Evolutionary conservation across 2,329 filamentous ascomycete species (phyloP).

Genomic region (Diplodia mutila): DNA sequence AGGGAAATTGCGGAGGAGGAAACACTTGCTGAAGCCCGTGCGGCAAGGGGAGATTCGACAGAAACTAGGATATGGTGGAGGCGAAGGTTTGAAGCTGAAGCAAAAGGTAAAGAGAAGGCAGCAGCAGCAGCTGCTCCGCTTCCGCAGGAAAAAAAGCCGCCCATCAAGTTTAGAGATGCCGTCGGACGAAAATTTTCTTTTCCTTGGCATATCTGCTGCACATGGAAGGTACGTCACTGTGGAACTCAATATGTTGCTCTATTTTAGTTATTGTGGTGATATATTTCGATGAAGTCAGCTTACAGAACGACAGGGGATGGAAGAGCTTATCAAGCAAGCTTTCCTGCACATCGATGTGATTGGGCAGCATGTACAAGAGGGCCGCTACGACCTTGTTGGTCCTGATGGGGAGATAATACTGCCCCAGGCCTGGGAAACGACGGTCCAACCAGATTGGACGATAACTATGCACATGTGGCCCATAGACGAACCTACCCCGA

Average conservation of each 20-base stretch:
- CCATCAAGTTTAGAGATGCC: constrained; percentile 89
- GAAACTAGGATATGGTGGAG: too few relatives aligned
- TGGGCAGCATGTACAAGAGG: constrained; percentile 50
- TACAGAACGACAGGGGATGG: constrained; percentile 47
- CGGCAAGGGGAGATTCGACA: too few relatives aligned
- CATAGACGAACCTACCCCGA: constrained; percentile 47
- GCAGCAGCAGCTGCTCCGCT: too few relatives aligned
- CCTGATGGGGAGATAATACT: constrained; percentile 55
- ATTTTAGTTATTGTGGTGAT: too few relatives aligned
- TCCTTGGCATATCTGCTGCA: constrained; percentile 81
- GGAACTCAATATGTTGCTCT: too few relatives aligned
- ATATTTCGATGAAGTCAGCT: too few relatives aligned
- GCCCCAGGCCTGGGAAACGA: constrained; percentile 53
- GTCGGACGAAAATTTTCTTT: constrained; percentile 91
- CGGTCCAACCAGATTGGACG: constrained; percentile 53
- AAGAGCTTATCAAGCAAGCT: constrained; percentile 54
- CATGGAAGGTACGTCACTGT: constrained; percentile 67
- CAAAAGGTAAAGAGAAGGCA: too few relatives aligned
- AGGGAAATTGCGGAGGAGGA: too few relatives aligned
- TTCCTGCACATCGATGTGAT: constrained; percentile 53
- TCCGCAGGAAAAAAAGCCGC: constrained; percentile 60
- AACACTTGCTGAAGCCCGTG: too few relatives aligned
- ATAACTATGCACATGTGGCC: constrained; percentile 57
- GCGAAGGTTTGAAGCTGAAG: too few relatives aligned
- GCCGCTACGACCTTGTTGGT: constrained; percentile 53